phyloP scores from a whole-genome alignment of 2,329 filamentous ascomycete species.

The Cadophora luteo-olivacea region DNA sequence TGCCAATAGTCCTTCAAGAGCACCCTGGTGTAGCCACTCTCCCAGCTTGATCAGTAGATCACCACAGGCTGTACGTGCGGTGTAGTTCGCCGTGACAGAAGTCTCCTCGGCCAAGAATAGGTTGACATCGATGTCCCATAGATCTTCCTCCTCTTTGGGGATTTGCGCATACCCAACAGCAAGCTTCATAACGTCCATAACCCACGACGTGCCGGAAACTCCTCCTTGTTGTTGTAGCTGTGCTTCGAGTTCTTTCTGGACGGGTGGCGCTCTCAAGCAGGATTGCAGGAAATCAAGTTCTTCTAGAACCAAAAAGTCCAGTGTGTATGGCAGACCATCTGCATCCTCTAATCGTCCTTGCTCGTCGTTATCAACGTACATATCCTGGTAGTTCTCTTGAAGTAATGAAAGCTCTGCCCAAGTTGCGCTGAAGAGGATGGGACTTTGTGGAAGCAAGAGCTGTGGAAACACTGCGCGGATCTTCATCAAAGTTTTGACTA shows the following conservation, averaged over 20 bases:
- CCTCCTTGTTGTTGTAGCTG: constrained; percentile 69
- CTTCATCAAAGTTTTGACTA: constrained; percentile 92
- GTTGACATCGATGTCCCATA: constrained; percentile 97
- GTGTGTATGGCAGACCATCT: constrained; percentile 89
- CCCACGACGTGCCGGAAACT: constrained; percentile 75
- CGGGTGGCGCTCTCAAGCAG: constrained; percentile 84
- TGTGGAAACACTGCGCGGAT: constrained; percentile 84
- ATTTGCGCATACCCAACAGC: constrained; percentile 88
- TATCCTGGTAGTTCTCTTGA: constrained; percentile 74
- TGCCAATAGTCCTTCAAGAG: constrained; percentile 78
- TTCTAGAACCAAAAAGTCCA: constrained; percentile 92
- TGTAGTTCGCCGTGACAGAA: constrained; percentile 94
- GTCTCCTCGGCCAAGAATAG: constrained; percentile 95
- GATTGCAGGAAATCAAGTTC: constrained; percentile 95
- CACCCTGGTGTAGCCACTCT: constrained; percentile 81
- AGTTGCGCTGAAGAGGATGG: constrained; percentile 81
- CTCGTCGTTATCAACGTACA: constrained; percentile 85
- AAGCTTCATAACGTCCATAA: constrained; percentile 86
- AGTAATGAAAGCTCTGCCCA: constrained; percentile 87
- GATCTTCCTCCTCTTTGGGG: constrained; percentile 86
- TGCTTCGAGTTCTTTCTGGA: constrained; percentile 85
- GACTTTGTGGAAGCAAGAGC: constrained; percentile 82
- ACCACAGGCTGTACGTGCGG: constrained; percentile 88
- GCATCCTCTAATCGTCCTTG: constrained; percentile 90
- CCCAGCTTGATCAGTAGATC: constrained; percentile 92